A percentile compares a stretch with the other conserved stretches of the same genome.
These are phyloP conservation scores for Colletotrichum spaethianum DNA, from an alignment of 2,329 filamentous ascomycete species.

Conservation along the genomic window DNA sequence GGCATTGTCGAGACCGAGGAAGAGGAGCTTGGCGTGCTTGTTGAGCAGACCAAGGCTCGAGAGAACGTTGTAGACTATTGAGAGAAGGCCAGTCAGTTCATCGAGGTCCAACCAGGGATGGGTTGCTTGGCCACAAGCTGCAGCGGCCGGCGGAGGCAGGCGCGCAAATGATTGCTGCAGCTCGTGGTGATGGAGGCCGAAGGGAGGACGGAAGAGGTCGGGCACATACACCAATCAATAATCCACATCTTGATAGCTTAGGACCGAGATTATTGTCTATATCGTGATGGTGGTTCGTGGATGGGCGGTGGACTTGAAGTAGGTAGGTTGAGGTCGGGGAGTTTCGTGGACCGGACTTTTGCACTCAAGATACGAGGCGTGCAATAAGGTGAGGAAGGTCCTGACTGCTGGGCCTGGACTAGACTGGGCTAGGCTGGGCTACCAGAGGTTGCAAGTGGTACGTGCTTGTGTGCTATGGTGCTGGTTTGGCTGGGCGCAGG, in stretches of 20 bases:
- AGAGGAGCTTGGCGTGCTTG: conserved; percentile 96
- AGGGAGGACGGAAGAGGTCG: neutral
- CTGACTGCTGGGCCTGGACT: conserved; percentile 12
- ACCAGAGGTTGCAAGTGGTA: conserved; percentile 12
- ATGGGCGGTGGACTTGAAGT: conserved; percentile 37
- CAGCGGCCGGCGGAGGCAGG: conserved; percentile 45
- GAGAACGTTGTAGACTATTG: conserved; percentile 85
- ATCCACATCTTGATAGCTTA: conserved; percentile 81
- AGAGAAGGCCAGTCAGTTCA: conserved; percentile 48
- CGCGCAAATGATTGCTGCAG: conserved; percentile 20
- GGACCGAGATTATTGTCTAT: conserved; percentile 39
- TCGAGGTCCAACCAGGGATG: conserved; percentile 26
- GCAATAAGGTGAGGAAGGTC: neutral
- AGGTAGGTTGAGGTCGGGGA: conserved; percentile 29
- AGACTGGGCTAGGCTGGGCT: conserved; percentile 18
- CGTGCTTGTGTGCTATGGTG: conserved; percentile 21
- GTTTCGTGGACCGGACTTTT: conserved; percentile 37
- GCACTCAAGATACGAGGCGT: conserved; percentile 31
- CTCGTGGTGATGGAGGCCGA: conserved; percentile 4
- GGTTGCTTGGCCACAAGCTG: conserved; percentile 31
- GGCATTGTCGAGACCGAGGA: conserved; percentile 93
- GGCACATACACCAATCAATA: conserved; percentile 89
- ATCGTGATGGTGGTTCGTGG: conserved; percentile 32
- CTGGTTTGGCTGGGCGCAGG: conserved; percentile 26
- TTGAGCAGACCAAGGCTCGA: conserved; percentile 90